phyloP scores from a whole-genome alignment of 805 yeast genomes.

The Pichia phayaonensis region DNA sequence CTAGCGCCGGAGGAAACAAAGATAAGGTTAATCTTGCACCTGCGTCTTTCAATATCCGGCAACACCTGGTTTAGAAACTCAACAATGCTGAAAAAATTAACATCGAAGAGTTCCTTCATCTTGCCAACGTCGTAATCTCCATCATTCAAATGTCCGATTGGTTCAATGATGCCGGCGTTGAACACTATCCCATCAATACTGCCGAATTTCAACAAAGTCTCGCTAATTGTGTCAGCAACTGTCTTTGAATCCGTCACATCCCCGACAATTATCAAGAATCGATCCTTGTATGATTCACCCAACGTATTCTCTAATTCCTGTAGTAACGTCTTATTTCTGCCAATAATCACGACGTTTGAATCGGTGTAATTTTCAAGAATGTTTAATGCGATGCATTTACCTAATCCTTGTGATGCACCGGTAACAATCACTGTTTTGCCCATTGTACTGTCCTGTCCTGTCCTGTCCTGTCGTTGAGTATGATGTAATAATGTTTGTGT shows the following conservation, averaged over 20 bases:
- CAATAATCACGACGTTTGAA: slow-evolving; percentile 54
- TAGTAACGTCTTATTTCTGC: slow-evolving; percentile 52
- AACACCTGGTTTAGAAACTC: slow-evolving; percentile 48
- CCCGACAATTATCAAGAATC: slow-evolving; percentile 47
- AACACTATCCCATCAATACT: slow-evolving; percentile 57
- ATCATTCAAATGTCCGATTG: slow-evolving; percentile 51
- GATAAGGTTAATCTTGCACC: slow-evolving; percentile 35
- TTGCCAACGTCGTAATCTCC: slow-evolving; percentile 38
- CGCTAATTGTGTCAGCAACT: slow-evolving; percentile 32
- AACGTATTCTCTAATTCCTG: slow-evolving; percentile 25
- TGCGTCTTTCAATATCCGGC: slow-evolving; percentile 35
- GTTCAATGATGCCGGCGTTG: slow-evolving; percentile 80
- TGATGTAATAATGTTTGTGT: too few species aligned
- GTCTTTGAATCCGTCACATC: slow-evolving; percentile 46
- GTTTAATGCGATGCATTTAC: slow-evolving; percentile 59
- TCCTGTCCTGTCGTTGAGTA: too few species aligned
- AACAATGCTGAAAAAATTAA: slow-evolving; percentile 74
- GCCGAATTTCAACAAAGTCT: slow-evolving; percentile 46
- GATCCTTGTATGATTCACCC: slow-evolving; percentile 38
- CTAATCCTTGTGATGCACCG: slow-evolving; percentile 75
- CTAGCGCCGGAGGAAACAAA: slow-evolving; percentile 90
- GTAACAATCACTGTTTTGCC: slow-evolving; percentile 37
- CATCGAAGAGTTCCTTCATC: slow-evolving; percentile 63
- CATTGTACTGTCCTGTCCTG: too few species aligned
- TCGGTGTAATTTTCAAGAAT: slow-evolving; percentile 32